phyloP scores from a whole-genome alignment of 176 grass and related monocot genomes.

The Phyllostachys edulis region DNA sequence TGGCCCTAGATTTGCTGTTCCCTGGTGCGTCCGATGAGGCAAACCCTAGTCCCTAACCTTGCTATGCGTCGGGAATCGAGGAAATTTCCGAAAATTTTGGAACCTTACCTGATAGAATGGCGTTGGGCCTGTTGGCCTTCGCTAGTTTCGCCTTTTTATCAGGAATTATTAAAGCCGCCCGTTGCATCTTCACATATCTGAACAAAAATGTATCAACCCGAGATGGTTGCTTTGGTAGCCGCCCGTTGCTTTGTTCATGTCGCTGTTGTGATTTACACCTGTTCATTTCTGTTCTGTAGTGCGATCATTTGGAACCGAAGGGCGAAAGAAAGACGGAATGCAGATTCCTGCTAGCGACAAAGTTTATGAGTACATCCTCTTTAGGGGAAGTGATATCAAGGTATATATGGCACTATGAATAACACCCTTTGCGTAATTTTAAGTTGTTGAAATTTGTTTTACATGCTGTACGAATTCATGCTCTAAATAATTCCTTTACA shows the following conservation, averaged over 20 bases:
- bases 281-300: conserved; percentile 45
- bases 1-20: conserved; percentile 29
- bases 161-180: background rate
- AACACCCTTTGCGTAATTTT: background rate
- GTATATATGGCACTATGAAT: conserved; percentile 23
- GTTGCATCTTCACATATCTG: background rate
- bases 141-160: background rate
- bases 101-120: background rate
- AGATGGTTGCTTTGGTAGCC: background rate
- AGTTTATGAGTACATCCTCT: conserved; percentile 83
- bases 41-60: background rate
- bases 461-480: background rate
- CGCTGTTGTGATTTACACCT: background rate
- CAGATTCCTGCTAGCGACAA: conserved; percentile 71
- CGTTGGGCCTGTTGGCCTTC: background rate
- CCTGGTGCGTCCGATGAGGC: background rate
- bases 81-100: background rate
- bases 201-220: background rate
- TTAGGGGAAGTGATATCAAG: conserved; percentile 86
- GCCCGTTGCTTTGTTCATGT: background rate
- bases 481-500: background rate
- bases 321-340: conserved; percentile 76
- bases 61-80: background rate
- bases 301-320: conserved; percentile 87
- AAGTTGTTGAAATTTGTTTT: background rate